These are phyloP conservation scores for Fomitopsis pulvina DNA, from an alignment of 768 basidiomycete species.

Conservation along the genomic window DNA sequence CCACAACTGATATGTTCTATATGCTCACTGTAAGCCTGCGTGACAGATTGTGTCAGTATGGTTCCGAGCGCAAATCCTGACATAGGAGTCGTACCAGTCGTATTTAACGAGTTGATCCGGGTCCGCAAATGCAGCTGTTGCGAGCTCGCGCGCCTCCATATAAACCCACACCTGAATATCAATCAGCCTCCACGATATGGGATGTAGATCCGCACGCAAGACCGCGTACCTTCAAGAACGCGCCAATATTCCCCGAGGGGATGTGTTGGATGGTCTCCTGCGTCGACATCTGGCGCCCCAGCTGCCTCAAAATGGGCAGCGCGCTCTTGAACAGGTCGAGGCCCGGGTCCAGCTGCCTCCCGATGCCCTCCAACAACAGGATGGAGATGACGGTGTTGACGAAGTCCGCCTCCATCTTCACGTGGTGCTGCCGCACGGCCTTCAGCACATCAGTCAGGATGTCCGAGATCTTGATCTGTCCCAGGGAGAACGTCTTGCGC, in stretches of 20 bases:
- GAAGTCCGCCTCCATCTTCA: slow-evolving; percentile 98
- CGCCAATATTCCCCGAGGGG: slow-evolving; percentile 68
- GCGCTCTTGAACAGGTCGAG: slow-evolving; percentile 95
- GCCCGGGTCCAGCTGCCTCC: slow-evolving; percentile 84
- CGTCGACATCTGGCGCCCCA: slow-evolving; percentile 87
- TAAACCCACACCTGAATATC: slow-evolving; percentile 76
- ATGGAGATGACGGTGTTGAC: slow-evolving; percentile 97
- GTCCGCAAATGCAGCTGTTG: slow-evolving; percentile 68
- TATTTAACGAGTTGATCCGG: slow-evolving; percentile 84
- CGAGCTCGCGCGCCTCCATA: slow-evolving; percentile 87
- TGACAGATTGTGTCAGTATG: slow-evolving; percentile 9
- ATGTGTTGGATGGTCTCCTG: slow-evolving; percentile 57
- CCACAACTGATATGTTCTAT: slow-evolving; percentile 15
- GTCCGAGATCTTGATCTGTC: slow-evolving; percentile 95
- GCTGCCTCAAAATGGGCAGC: slow-evolving; percentile 84
- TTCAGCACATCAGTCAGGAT: slow-evolving; percentile 84
- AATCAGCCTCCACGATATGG: not conserved
- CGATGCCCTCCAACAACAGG: slow-evolving; percentile 91
- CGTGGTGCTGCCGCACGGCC: slow-evolving; percentile 85
- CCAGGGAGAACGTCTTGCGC: slow-evolving; percentile 93
- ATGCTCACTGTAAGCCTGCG: slow-evolving; percentile 47
- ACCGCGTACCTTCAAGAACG: slow-evolving; percentile 75
- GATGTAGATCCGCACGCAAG: slow-evolving; percentile 3
- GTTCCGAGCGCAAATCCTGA: not conserved
- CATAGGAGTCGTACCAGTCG: slow-evolving; percentile 59